Conservation (phyloP, 805 yeast species). For the Brettanomyces anomalus region DNA sequence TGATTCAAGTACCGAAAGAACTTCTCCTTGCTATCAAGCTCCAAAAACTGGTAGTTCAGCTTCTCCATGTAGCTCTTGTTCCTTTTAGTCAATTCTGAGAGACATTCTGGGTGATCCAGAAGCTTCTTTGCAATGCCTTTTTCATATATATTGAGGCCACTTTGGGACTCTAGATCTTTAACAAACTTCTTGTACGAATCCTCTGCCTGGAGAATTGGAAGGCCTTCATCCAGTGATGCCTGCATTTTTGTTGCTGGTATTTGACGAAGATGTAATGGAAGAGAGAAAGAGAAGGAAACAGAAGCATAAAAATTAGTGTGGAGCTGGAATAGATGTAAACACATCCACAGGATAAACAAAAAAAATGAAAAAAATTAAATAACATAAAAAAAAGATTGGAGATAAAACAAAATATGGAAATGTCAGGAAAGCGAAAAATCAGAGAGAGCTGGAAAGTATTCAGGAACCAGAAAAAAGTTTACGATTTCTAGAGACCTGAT, state of each 20-base stretch:
- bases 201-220: slow-evolving; percentile 5
- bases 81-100: slow-evolving; percentile 28
- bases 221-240: background rate
- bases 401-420: no score
- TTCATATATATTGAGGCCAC: background rate
- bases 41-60: slow-evolving; percentile 56
- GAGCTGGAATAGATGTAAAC: no score
- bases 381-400: no score
- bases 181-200: slow-evolving; percentile 3
- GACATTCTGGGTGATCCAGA: slow-evolving; percentile 19
- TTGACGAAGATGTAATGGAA: background rate
- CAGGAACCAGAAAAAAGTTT: no score
- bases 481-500: no score
- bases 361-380: no score
- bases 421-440: no score
- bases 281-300: no score
- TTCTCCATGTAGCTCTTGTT: slow-evolving; percentile 39
- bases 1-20: slow-evolving; percentile 46
- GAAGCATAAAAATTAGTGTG: no score
- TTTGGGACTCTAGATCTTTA: background rate
- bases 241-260: background rate
- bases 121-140: slow-evolving; percentile 2
- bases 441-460: no score
- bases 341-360: no score
- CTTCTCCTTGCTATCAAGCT: slow-evolving; percentile 63